Conservation (phyloP, 2,329 filamentous ascomycete species). For the Xylariaceae sp. region DNA sequence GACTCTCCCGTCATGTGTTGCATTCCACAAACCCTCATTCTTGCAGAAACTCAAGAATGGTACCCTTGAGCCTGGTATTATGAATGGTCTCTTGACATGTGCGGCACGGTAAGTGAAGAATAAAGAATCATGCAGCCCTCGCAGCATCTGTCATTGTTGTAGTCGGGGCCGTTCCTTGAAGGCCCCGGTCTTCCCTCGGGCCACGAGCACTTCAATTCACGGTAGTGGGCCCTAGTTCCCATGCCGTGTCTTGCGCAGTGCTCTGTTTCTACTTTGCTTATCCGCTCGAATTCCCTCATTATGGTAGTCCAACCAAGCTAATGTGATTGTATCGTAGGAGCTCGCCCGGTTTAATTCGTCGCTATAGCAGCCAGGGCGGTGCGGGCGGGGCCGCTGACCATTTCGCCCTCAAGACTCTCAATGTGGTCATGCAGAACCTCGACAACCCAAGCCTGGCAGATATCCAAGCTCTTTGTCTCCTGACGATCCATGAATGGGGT, state of each 20-base stretch:
- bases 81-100: conserved; percentile 53
- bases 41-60: conserved; percentile 55
- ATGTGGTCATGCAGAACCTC: conserved; percentile 52
- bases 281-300: neutral
- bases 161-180: conserved; percentile 19
- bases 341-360: conserved; percentile 51
- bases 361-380: conserved; percentile 48
- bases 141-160: conserved; percentile 1
- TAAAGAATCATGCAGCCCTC: too few relatives aligned
- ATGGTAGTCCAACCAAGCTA: conserved; percentile 7
- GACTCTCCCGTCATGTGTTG: conserved; percentile 56
- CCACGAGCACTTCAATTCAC: conserved; percentile 17
- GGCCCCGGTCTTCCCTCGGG: conserved; percentile 16
- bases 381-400: conserved; percentile 50
- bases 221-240: conserved; percentile 16
- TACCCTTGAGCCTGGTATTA: conserved; percentile 50
- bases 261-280: conserved; percentile 8
- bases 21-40: conserved; percentile 59
- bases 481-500: conserved; percentile 60
- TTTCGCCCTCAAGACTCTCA: conserved; percentile 54
- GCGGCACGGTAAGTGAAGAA: conserved; percentile 48
- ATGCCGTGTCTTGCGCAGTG: conserved; percentile 17
- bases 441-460: conserved; percentile 56
- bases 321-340: conserved; percentile 37
- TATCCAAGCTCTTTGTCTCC: conserved; percentile 55